Evolutionary conservation across 306 rosid genomes (phyloP).

Genomic region (Corylus avellana): DNA sequence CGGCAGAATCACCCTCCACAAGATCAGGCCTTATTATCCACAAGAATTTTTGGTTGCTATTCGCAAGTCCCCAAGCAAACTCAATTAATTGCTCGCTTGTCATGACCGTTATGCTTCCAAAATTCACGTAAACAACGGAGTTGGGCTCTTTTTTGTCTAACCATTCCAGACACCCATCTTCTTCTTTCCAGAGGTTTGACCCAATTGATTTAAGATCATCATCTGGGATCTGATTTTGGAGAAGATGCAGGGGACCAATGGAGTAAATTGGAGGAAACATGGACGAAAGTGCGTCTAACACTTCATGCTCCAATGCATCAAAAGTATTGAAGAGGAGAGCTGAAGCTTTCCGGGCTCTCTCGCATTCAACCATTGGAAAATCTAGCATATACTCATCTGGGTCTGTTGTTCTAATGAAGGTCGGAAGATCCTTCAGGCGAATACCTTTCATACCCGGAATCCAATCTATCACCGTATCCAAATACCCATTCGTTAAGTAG

Average conservation of each 20-base stretch:
- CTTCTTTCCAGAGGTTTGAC: conserved; percentile 74
- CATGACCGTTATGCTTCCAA: conserved; percentile 73
- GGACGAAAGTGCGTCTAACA: conserved; percentile 33
- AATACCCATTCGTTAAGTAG: conserved; percentile 47
- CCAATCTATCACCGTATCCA: conserved; percentile 58
- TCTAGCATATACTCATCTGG: conserved; percentile 46
- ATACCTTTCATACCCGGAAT: conserved; percentile 58
- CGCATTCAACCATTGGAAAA: background rate
- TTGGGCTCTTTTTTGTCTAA: conserved; percentile 39
- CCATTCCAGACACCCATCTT: conserved; percentile 57
- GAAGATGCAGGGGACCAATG: conserved; percentile 56
- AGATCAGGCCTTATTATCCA: conserved; percentile 72
- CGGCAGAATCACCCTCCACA: conserved; percentile 32
- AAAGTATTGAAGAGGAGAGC: conserved; percentile 67
- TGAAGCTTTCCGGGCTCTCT: conserved; percentile 41
- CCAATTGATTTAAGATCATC: conserved; percentile 26
- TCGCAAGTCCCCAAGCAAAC: conserved; percentile 79
- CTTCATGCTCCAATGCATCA: conserved; percentile 50
- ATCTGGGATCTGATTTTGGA: conserved; percentile 24
- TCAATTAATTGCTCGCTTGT: conserved; percentile 50
- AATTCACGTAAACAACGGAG: conserved; percentile 68
- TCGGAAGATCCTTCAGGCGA: conserved; percentile 52
- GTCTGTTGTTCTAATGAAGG: conserved; percentile 60
- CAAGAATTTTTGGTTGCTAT: conserved; percentile 43
- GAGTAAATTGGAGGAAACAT: conserved; percentile 50